Evolutionary conservation across 202 grass and related monocot genomes (phyloP).

Genomic region (Zoysia matrella): DNA sequence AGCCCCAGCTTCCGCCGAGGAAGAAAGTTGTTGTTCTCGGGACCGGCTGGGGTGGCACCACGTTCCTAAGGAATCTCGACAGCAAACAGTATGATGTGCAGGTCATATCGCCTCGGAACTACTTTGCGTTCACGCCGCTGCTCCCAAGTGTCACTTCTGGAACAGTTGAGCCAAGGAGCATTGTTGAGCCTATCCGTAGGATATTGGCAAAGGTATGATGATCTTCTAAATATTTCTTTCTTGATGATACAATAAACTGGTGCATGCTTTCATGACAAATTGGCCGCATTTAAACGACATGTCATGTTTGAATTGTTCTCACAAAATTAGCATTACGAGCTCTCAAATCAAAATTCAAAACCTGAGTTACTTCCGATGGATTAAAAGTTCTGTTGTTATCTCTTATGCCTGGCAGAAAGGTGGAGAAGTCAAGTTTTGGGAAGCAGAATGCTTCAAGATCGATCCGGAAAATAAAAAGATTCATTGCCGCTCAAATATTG

Average conservation of each 20-base stretch:
- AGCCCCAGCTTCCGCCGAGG: slow-evolving; percentile 54
- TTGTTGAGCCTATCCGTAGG: slow-evolving; percentile 90
- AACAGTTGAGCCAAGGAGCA: slow-evolving; percentile 93
- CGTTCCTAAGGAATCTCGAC: slow-evolving; percentile 91
- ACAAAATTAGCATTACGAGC: slow-evolving; percentile 8
- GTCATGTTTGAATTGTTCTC: background rate
- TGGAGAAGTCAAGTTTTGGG: slow-evolving; percentile 88
- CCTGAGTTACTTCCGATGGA: background rate
- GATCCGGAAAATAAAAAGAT: slow-evolving; percentile 69
- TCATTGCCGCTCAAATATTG: slow-evolving; percentile 70
- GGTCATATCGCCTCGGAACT: slow-evolving; percentile 94
- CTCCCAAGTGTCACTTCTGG: slow-evolving; percentile 95
- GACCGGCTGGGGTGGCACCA: slow-evolving; percentile 93
- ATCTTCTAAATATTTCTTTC: background rate
- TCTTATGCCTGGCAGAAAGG: slow-evolving; percentile 61
- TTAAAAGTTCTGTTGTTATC: background rate
- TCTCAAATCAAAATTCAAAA: slow-evolving; percentile 7
- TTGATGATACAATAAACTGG: too few relatives aligned
- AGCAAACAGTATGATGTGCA: slow-evolving; percentile 85
- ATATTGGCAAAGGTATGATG: slow-evolving; percentile 81
- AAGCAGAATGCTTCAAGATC: slow-evolving; percentile 55
- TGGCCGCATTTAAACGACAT: background rate
- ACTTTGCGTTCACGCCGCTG: slow-evolving; percentile 92
- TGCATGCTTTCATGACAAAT: slow-evolving; percentile 1
- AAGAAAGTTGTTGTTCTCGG: slow-evolving; percentile 96